Percentiles rank a stretch among this genome's conserved stretches.
Evolutionary conservation across 768 basidiomycete species (phyloP).

Genomic region (Lactifluus echinatus): DNA sequence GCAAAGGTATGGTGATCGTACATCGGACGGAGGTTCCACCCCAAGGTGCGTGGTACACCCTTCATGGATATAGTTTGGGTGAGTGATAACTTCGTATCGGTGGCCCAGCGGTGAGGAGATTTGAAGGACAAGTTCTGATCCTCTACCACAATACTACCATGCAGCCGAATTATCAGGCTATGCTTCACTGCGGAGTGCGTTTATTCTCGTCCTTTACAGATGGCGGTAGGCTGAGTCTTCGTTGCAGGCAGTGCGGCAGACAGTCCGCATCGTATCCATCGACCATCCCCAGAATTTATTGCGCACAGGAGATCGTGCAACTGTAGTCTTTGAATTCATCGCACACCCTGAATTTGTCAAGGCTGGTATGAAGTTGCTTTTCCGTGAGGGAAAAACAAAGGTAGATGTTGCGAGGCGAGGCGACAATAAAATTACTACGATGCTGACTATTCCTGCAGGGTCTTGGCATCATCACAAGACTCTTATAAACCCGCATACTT

Average conservation of each 20-base stretch:
- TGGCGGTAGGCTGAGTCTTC: constrained; percentile 9
- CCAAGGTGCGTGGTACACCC: constrained; percentile 42
- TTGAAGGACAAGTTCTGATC: constrained; percentile 91
- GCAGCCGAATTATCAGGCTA: constrained; percentile 90
- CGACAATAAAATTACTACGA: neutral
- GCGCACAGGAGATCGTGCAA: constrained; percentile 91
- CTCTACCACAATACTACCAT: constrained; percentile 92
- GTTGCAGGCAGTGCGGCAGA: constrained; percentile 78
- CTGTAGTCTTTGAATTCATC: constrained; percentile 92
- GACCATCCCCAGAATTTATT: constrained; percentile 85
- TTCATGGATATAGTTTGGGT: neutral
- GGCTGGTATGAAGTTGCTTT: constrained; percentile 86
- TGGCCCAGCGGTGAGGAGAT: constrained; percentile 59
- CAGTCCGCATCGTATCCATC: constrained; percentile 83
- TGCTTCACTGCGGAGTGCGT: constrained; percentile 86
- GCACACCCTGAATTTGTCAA: constrained; percentile 88
- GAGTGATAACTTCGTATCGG: neutral
- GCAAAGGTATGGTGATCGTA: constrained; percentile 94
- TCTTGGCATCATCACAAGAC: constrained; percentile 64
- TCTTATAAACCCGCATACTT: constrained; percentile 35
- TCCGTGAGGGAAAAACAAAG: constrained; percentile 95
- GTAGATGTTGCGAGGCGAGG: constrained; percentile 34
- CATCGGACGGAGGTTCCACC: constrained; percentile 73
- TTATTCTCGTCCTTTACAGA: neutral
- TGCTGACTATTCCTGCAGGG: constrained; percentile 37